These are phyloP conservation scores for Neurospora cerealis DNA, from an alignment of 495 filamentous ascomycete species.

Conservation along the genomic window DNA sequence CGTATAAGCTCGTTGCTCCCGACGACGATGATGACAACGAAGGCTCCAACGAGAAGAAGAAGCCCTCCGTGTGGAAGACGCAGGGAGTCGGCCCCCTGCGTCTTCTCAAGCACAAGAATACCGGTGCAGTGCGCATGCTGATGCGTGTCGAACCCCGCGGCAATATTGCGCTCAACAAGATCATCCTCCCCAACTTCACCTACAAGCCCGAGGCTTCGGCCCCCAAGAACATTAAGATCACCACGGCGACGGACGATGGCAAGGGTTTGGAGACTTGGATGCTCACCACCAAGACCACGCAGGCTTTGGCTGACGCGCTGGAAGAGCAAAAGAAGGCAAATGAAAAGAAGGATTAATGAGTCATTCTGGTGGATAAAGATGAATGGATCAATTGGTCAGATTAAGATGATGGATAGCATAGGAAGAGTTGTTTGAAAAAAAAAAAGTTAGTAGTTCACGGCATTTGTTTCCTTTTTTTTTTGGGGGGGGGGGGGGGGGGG, in stretches of 20 bases:
- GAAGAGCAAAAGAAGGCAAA: slow-evolving; percentile 39
- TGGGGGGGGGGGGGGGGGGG: no score
- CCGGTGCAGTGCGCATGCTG: slow-evolving; percentile 51
- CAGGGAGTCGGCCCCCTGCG: slow-evolving; percentile 57
- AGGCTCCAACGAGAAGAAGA: slow-evolving; percentile 19
- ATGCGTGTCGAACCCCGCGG: slow-evolving; percentile 61
- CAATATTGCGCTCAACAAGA: slow-evolving; percentile 57
- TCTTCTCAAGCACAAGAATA: slow-evolving; percentile 56
- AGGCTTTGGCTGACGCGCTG: slow-evolving; percentile 37
- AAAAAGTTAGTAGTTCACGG: not conserved
- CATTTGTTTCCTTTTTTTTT: not conserved
- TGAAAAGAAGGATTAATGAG: slow-evolving; percentile 20
- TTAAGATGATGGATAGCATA: not conserved
- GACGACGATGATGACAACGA: slow-evolving; percentile 27
- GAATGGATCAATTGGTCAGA: not conserved
- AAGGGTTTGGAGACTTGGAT: slow-evolving; percentile 51
- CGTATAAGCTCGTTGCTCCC: slow-evolving; percentile 37
- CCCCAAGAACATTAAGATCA: slow-evolving; percentile 47
- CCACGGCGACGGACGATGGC: slow-evolving; percentile 41
- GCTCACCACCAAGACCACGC: slow-evolving; percentile 48
- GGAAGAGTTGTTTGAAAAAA: not conserved
- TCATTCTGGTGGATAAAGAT: not conserved
- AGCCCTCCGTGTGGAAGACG: slow-evolving; percentile 42
- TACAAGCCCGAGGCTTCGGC: slow-evolving; percentile 40
- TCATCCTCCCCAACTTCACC: slow-evolving; percentile 44